Base-by-base conservation (phyloP, 2,329 filamentous ascomycete species). In the Periconia sp. region DNA sequence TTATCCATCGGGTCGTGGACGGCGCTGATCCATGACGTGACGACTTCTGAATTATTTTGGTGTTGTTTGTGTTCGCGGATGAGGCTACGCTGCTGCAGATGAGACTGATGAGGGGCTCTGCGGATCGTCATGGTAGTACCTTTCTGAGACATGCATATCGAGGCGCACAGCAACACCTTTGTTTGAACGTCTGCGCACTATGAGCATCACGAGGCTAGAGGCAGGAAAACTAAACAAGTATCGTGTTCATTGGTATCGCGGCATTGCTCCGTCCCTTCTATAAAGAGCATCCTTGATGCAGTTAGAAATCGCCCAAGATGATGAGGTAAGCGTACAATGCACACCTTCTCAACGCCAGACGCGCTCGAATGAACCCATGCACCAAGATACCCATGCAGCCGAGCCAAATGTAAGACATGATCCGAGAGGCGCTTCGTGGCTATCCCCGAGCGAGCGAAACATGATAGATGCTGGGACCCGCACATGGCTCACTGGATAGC, bases 161-260 rank as follows among this genome's bases (percentile, higher is more conserved):
- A 15, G 19, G 21, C 18, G 19, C 10, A 5, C n/a, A 10, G 38
- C n/a, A 42, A 12, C 25, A 25, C 21, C 23, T 36, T n/a, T 17
- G 34, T 17, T 15, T 8, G 4, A 18, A 25, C 23, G 10, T 36
- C n/a, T 4, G 21, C 33, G 22, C n/a, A 15, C 5, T 17, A 9
- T 8, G 12, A 23, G 19, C 7, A 8, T 30, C 25, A 38, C 25
- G 16, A 29, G 32, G 21, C 10, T 24, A 23, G 16, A 30, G 15
- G n/a, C 25, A 32, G 31, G 38, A 17, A 19, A 32, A 22, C 17
- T 29, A 35, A 13, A 35, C 42, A 41, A 30, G 15, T 33, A 19
- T 32, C 40, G 42, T 52, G 45, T 56, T 56, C 47, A 49, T 57
- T 57, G 54, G 56, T 57, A 59, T 59, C 54, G 41, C 52, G 43